Base-by-base conservation (phyloP, 1,284 basidiomycete genomes). In the Sparassis latifolia region DNA sequence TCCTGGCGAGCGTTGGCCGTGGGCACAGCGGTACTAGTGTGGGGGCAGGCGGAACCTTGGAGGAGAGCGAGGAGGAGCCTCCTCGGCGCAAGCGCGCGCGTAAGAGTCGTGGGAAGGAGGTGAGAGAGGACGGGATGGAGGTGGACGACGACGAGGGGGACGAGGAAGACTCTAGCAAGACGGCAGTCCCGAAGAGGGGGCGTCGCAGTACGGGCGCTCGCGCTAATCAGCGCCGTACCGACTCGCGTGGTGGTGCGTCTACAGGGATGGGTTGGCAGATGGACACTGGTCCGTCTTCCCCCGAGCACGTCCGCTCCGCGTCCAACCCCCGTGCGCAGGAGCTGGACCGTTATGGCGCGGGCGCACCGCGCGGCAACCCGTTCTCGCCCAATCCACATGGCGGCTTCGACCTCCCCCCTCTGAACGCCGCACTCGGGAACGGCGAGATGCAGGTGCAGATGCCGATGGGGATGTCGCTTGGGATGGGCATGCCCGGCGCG, bases 1-100 rank as follows among this genome's bases (percentile, higher is more conserved):
- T 87, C 2, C 79, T 91, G 42, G 88, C 90, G 38, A 82, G 84
- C 45, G 86, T 91, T 29, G 85, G 87, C 27, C 78, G 86, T 45
- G 70, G 75, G 5, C 62, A 64, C 4, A 52, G 60, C 30, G 46
- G 53, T 33, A 39, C 33, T 9, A 44, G 43, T 45, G 39, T 49
- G 50, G 69, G 71, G 9, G 66, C 67, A 49, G 69, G 64, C 3
- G 69, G 67, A 48, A 73, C 73, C 4, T 80, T 58, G 39, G 68
- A 81, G 32, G 82, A 81, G 52, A 81, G 77, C 53, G 83, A 80
- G 42, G 78, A 72, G 53, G 71, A 73, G 46, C 78, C 78, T 58
- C 82, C 78, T 44, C 77, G 71, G 67, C 73, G 69, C 66, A 85
- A 80, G 66, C 72, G 76, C 32, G 68, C 72, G 37, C 73, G 75